phyloP scores from a whole-genome alignment of 2,329 filamentous ascomycete genomes.

The Zymoseptoria pseudotritici region DNA sequence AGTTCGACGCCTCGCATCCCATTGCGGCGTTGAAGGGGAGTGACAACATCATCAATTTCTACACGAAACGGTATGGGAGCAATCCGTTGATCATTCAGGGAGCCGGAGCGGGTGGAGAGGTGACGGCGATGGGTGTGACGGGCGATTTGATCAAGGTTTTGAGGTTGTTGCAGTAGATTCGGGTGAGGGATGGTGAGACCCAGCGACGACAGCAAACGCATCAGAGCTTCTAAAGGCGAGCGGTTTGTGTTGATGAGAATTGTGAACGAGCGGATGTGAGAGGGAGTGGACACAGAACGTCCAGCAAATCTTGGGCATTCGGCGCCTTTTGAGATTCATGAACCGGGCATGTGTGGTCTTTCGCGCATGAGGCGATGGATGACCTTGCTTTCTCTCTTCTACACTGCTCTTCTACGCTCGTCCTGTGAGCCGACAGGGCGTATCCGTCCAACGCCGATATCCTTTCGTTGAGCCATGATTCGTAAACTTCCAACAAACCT shows the following conservation, averaged over 20 bases:
- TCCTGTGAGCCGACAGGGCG: too few species aligned
- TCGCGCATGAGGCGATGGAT: too few species aligned
- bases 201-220: neutral
- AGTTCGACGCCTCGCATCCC: constrained; percentile 72
- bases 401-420: too few species aligned
- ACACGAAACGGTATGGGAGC: constrained; percentile 85
- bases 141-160: constrained; percentile 85
- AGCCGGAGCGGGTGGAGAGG: constrained; percentile 81
- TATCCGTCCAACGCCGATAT: too few species aligned
- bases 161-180: constrained; percentile 48
- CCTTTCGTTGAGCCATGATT: neutral
- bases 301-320: too few species aligned
- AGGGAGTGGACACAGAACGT: too few species aligned
- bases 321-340: too few species aligned
- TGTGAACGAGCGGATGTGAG: too few species aligned
- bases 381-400: too few species aligned
- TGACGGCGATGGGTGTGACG: constrained; percentile 97
- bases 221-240: neutral
- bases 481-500: neutral
- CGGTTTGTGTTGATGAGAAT: too few species aligned
- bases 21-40: constrained; percentile 94
- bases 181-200: neutral
- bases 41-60: constrained; percentile 98
- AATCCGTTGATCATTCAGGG: constrained; percentile 94
- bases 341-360: too few species aligned